Evolutionary conservation across 768 basidiomycete species (phyloP).

Genomic region (Kwoniella pini): DNA sequence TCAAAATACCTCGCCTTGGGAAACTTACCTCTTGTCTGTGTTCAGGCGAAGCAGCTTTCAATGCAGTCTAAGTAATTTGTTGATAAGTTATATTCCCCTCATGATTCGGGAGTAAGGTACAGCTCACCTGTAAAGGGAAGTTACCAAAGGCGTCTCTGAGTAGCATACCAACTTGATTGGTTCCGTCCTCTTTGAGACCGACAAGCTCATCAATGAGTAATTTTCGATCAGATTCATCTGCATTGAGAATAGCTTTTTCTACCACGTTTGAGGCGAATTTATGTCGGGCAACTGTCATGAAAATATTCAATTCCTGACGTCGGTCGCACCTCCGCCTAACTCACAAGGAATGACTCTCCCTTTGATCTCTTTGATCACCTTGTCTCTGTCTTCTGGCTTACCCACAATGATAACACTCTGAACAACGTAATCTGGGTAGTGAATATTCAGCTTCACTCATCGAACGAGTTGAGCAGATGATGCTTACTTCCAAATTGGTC

Average conservation of each 20-base stretch:
- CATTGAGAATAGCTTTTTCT: constrained; percentile 78
- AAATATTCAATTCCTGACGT: neutral
- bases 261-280: constrained; percentile 96
- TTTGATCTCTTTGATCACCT: constrained; percentile 68
- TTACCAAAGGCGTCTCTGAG: constrained; percentile 43
- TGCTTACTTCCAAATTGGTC: constrained; percentile 73
- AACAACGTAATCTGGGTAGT: constrained; percentile 84
- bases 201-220: constrained; percentile 80
- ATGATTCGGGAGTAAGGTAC: neutral
- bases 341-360: constrained; percentile 66
- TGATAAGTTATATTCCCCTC: neutral
- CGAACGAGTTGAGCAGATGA: too few relatives aligned
- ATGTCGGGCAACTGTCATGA: constrained; percentile 44
- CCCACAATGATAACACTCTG: constrained; percentile 90
- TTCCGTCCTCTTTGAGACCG: constrained; percentile 64
- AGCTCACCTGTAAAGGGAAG: constrained; percentile 46
- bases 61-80: constrained; percentile 26
- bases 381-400: constrained; percentile 65
- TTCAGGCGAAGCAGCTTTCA: constrained; percentile 21
- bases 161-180: constrained; percentile 60
- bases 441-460: too few relatives aligned
- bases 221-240: constrained; percentile 66
- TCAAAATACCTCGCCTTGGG: neutral
- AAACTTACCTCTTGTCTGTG: constrained; percentile 27
- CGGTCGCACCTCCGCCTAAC: constrained; percentile 6